A percentile compares a stretch with the other conserved stretches of the same genome.
These are phyloP conservation scores for Annulohypoxylon maeteangense DNA, from an alignment of 495 filamentous ascomycete genomes.

Conservation along the genomic window DNA sequence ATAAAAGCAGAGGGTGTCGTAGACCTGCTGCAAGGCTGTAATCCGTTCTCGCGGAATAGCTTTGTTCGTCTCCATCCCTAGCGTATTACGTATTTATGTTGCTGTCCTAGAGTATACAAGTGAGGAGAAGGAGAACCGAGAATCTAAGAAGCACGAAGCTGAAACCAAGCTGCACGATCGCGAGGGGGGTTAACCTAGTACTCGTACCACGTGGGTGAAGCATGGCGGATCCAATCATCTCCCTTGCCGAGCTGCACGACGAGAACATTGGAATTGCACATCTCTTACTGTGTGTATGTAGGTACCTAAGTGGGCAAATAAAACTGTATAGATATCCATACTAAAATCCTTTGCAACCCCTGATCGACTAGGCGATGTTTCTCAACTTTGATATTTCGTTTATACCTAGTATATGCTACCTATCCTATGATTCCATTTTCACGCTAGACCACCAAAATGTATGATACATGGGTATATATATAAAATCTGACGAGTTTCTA, in stretches of 20 bases:
- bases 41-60: constrained; percentile 36
- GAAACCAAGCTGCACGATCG: constrained; percentile 26
- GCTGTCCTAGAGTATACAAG: no score
- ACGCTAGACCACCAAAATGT: no score
- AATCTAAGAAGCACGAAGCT: constrained; percentile 14
- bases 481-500: not conserved
- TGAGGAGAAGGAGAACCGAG: constrained; percentile 23
- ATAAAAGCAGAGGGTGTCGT: constrained; percentile 38
- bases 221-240: constrained; percentile 20
- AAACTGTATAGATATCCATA: no score
- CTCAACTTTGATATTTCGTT: no score
- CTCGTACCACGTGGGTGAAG: constrained; percentile 27
- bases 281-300: not conserved
- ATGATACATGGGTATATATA: not conserved
- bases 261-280: not conserved
- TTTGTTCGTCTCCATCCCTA: constrained; percentile 16
- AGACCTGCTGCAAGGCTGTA: constrained; percentile 37
- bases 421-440: no score
- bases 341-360: no score
- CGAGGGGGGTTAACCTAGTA: constrained; percentile 24
- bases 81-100: no score
- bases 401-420: no score
- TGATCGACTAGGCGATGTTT: no score
- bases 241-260: constrained; percentile 25
- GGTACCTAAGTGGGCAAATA: not conserved